Evolutionary conservation across 768 basidiomycete species (phyloP), one percentile per base, ranked within the genome.

Genomic region (Boletus insuetus): DNA sequence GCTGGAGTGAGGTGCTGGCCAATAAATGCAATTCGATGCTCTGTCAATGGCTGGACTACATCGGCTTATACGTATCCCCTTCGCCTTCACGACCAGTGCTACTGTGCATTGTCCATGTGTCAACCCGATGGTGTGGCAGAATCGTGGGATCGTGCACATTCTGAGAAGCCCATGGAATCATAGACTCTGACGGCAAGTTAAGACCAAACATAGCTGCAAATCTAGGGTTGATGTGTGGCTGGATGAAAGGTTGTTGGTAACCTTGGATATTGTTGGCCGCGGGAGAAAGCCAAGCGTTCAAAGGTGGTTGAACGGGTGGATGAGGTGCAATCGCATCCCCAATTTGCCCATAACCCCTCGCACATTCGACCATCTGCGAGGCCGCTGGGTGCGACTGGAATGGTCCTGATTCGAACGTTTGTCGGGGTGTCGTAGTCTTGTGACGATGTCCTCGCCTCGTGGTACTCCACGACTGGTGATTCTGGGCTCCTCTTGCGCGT

Each of bases 191-290:
- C 48, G 62, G 54, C 73, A 69, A 47, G 46, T 77, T 73, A 53
- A 84, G 67, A 24, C 83, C 86, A 58, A 89, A 87, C 29, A 74
- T 73, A 32, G 82, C 79, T 14, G 88, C 87, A 69, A 92, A 91
- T 12, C 85, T 79, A 10, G 90, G 90, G 62, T 92, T 91, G 55
- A 92, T 91, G 64, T 92, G 90, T 7, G 90, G 90, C 59, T 90
- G 87, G n/a, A 90, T 75, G 64, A 76, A 65, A 31, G 64, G 58
- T 44, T 65, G 70, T 17, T 46, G 44, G 22, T 65, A 68, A 50
- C 53, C 52, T 47, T 61, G 53, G 8, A 56, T 44, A 42, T 40
- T 46, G 34, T 40, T 59, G 22, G 38, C 29, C 32, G 46, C 59
- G 2, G 58, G 58, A 53, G 55, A 58, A 31, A 51, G n/a, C 69